phyloP scores from a whole-genome alignment of 78 protist genomes.

The Capsaspora owczarzaki region DNA sequence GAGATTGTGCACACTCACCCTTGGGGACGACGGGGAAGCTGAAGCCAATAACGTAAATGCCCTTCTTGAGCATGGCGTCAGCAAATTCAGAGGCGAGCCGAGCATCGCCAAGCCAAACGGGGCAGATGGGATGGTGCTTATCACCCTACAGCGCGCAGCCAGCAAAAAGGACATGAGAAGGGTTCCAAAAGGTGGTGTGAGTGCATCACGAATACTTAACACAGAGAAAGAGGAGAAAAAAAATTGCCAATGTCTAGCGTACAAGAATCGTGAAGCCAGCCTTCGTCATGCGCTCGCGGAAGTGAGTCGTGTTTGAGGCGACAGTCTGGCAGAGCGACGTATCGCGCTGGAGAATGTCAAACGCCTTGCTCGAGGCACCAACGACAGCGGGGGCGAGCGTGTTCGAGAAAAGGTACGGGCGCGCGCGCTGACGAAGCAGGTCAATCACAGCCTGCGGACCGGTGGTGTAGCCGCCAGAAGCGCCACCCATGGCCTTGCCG shows the following conservation, averaged over 20 bases:
- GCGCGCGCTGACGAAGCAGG: conserved; percentile 48
- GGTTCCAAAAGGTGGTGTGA: background rate
- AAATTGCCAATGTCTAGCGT: background rate
- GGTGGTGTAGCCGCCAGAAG: conserved; percentile 63
- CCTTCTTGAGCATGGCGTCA: conserved; percentile 50
- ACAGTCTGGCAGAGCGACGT: background rate
- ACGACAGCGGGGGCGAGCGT: conserved; percentile 65
- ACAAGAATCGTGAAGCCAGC: conserved; percentile 53
- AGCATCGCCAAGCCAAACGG: conserved; percentile 73
- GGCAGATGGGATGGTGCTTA: conserved; percentile 55
- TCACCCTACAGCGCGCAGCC: background rate
- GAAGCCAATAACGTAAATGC: conserved; percentile 70
- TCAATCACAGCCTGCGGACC: conserved; percentile 43
- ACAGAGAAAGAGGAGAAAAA: background rate
- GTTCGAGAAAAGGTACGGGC: conserved; percentile 78
- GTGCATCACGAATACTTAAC: background rate
- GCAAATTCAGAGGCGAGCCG: conserved; percentile 55
- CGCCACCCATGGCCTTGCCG: conserved; percentile 78
- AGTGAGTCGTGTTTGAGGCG: conserved; percentile 40
- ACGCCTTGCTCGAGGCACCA: conserved; percentile 37
- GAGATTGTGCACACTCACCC: background rate
- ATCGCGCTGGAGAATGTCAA: conserved; percentile 11
- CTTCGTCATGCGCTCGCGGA: conserved; percentile 44
- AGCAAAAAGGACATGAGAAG: background rate
- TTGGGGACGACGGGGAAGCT: conserved; percentile 63